These are phyloP conservation scores for Durotheca rogersii DNA, from an alignment of 495 filamentous ascomycete genomes.

Conservation along the genomic window DNA sequence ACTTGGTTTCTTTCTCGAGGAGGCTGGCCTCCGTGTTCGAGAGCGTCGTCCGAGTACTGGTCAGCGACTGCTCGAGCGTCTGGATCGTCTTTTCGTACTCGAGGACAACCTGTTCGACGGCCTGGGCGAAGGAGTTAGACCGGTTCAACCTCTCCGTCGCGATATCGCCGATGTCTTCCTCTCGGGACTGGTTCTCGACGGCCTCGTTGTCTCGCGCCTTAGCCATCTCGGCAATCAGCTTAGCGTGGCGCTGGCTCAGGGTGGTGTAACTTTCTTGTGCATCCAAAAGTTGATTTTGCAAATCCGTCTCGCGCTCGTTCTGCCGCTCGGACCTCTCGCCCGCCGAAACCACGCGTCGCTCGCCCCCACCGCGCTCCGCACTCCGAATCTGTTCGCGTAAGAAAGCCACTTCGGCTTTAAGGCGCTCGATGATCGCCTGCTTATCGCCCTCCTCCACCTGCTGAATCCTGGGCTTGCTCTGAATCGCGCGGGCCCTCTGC, in stretches of 20 bases:
- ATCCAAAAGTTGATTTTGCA: constrained; percentile 93
- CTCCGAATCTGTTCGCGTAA: constrained; percentile 88
- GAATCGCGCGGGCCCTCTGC: constrained; percentile 91
- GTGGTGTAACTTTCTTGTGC: constrained; percentile 92
- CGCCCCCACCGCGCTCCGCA: constrained; percentile 58
- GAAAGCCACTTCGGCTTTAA: constrained; percentile 92
- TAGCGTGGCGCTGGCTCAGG: constrained; percentile 87
- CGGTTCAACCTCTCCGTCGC: constrained; percentile 88
- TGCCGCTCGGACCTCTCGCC: constrained; percentile 77
- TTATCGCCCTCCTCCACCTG: constrained; percentile 94
- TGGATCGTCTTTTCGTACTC: constrained; percentile 99
- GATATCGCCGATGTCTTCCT: constrained; percentile 66
- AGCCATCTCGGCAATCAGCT: constrained; percentile 90
- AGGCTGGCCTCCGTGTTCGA: constrained; percentile 80
- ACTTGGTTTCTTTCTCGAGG: constrained; percentile 89
- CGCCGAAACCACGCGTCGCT: constrained; percentile 57
- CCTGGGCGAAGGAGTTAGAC: constrained; percentile 91
- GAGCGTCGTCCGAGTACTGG: constrained; percentile 81
- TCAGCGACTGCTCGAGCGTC: constrained; percentile 85
- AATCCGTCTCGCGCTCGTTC: constrained; percentile 80
- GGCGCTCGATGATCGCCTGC: constrained; percentile 87
- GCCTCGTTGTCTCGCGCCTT: constrained; percentile 71
- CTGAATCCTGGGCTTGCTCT: constrained; percentile 96
- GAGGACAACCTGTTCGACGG: constrained; percentile 91
- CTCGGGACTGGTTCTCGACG: constrained; percentile 49